Evolutionary conservation across 164 flowering plant species (phyloP).

Genomic region (Cinnamomum chago): DNA sequence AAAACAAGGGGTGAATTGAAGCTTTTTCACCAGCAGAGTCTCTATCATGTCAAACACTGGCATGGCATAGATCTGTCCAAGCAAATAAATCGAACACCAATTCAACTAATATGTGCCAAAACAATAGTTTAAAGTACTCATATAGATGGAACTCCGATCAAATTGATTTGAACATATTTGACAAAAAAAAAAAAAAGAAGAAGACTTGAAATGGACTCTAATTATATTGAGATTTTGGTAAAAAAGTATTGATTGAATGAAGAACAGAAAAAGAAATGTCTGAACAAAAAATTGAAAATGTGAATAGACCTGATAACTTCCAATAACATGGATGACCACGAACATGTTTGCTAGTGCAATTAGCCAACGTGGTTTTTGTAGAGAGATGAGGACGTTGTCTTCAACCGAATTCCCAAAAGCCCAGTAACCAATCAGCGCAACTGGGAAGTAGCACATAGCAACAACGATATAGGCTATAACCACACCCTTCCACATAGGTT

Average conservation of each 20-base stretch:
- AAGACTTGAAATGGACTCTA: not conserved
- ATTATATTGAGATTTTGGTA: not conserved
- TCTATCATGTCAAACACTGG: conserved; percentile 73
- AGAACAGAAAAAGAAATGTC: not conserved
- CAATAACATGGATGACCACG: conserved; percentile 54
- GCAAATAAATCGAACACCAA: not conserved
- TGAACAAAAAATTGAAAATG: not conserved
- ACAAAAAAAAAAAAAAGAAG: no score
- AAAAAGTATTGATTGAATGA: not conserved
- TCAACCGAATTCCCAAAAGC: conserved; percentile 47
- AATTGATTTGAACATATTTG: not conserved
- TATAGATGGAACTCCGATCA: not conserved
- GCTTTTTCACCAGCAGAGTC: conserved; percentile 39
- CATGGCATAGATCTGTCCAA: conserved; percentile 44
- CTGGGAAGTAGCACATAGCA: conserved; percentile 52
- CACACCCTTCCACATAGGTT: conserved; percentile 65
- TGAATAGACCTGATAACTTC: conserved; percentile 55
- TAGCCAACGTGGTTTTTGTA: conserved; percentile 53
- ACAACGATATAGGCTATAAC: conserved; percentile 43
- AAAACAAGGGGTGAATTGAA: conserved; percentile 36
- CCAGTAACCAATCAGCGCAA: conserved; percentile 47
- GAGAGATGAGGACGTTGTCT: conserved; percentile 49
- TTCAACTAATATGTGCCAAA: no score
- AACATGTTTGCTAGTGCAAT: conserved; percentile 55
- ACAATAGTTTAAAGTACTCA: no score